Percentiles rank a stretch among this genome's conserved stretches.
These are phyloP conservation scores for Rhizopus stolonifer DNA, from an alignment of 371 early-diverging fungal genomes.

Conservation along the genomic window DNA sequence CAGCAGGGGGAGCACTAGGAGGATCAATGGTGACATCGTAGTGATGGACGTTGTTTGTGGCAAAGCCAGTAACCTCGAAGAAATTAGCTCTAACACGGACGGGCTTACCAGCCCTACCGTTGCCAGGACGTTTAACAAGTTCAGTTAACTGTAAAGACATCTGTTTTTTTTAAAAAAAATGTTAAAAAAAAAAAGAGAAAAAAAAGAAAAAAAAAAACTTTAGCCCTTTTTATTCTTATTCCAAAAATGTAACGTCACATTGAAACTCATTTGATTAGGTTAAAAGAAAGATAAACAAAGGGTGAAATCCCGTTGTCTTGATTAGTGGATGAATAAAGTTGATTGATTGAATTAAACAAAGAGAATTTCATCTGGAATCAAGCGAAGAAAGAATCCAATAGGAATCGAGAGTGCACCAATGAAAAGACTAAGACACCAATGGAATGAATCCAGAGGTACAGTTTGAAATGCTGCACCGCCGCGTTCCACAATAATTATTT, in stretches of 20 bases:
- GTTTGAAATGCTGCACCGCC: conserved; percentile 67
- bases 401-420: conserved; percentile 71
- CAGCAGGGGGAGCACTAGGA: conserved; percentile 38
- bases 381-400: conserved; percentile 67
- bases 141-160: conserved; percentile 40
- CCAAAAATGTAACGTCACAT: neutral
- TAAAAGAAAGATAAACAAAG: no score
- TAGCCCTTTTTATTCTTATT: neutral
- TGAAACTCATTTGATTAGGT: no score
- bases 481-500: conserved; percentile 61
- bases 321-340: no score
- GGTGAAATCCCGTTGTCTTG: no score
- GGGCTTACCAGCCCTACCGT: conserved; percentile 30
- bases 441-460: conserved; percentile 38
- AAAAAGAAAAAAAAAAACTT: conserved; percentile 7
- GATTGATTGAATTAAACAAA: no score
- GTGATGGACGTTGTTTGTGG: conserved; percentile 43
- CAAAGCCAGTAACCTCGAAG: conserved; percentile 49
- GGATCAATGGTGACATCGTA: conserved; percentile 41
- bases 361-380: conserved; percentile 64
- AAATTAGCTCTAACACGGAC: conserved; percentile 39
- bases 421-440: conserved; percentile 70
- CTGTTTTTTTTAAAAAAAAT: neutral
- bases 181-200: conserved; percentile 11
- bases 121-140: conserved; percentile 34